These are phyloP conservation scores for Penicillium chermesinum DNA, from an alignment of 495 filamentous ascomycete species.

Conservation along the genomic window DNA sequence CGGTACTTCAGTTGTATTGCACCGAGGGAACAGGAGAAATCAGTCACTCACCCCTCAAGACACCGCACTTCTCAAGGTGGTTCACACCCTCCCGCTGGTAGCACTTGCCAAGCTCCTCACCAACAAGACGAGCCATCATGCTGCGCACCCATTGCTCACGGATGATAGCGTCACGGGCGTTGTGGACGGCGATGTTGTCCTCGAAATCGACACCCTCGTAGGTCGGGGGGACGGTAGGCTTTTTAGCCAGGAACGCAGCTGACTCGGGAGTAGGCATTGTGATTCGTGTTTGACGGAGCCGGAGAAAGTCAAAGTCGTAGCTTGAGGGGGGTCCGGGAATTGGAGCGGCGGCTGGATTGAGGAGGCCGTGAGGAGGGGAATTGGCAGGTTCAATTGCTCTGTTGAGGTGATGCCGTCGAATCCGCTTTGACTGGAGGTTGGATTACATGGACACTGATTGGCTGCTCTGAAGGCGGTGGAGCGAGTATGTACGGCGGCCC, in stretches of 20 bases:
- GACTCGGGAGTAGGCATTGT: constrained; percentile 91
- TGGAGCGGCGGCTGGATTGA: constrained; percentile 7
- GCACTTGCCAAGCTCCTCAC: constrained; percentile 93
- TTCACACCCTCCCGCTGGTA: constrained; percentile 93
- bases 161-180: constrained; percentile 89
- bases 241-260: constrained; percentile 83
- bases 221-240: constrained; percentile 87
- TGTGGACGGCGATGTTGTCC: constrained; percentile 83
- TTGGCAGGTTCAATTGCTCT: constrained; percentile 3
- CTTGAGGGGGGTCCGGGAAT: not conserved
- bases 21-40: constrained; percentile 2
- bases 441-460: constrained; percentile 21
- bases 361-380: constrained; percentile 3
- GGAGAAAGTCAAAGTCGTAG: not conserved
- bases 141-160: constrained; percentile 95
- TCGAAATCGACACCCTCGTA: constrained; percentile 98
- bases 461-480: constrained; percentile 17
- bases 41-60: constrained; percentile 68
- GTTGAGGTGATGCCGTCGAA: constrained; percentile 16
- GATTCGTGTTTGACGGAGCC: constrained; percentile 7
- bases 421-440: constrained; percentile 20
- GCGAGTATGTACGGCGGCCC: not conserved
- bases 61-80: constrained; percentile 94
- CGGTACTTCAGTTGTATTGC: not conserved
- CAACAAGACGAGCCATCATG: constrained; percentile 94